Evolutionary conservation across 257 asterid genomes (phyloP).

Genomic region (Ilex asprella): DNA sequence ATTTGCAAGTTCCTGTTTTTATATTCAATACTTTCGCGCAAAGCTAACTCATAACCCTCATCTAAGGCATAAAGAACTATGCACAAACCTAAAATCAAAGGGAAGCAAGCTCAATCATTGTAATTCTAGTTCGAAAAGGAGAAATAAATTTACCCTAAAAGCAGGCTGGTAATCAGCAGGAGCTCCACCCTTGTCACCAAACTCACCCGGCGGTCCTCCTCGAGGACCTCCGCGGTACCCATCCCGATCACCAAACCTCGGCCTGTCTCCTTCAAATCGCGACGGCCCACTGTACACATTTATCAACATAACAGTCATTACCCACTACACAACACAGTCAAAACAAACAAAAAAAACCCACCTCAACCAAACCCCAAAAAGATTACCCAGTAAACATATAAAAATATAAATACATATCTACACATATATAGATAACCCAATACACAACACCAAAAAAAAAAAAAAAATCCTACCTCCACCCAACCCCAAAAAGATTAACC

Average conservation of each 20-base stretch:
- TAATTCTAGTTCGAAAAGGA: background rate
- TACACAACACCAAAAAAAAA: background rate
- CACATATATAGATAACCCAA: background rate
- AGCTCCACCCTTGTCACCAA: conserved; percentile 1
- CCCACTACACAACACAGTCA: background rate
- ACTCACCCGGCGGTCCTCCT: background rate
- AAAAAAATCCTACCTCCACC: background rate
- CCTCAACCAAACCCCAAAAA: background rate
- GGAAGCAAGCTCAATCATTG: background rate
- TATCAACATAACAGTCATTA: background rate
- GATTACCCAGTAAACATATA: background rate
- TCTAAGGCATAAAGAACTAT: no score
- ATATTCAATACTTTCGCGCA: background rate
- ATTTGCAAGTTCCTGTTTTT: background rate
- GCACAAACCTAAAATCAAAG: background rate
- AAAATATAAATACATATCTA: background rate
- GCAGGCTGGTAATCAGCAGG: background rate
- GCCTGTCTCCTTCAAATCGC: background rate
- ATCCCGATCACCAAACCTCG: background rate
- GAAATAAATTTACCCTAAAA: background rate
- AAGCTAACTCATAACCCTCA: no score
- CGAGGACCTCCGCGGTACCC: background rate
- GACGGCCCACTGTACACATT: background rate
- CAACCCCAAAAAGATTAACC: background rate
- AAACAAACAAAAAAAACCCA: background rate